Evolutionary conservation across 805 yeast species (phyloP).

Genomic region (Maudiozyma barnettii): DNA sequence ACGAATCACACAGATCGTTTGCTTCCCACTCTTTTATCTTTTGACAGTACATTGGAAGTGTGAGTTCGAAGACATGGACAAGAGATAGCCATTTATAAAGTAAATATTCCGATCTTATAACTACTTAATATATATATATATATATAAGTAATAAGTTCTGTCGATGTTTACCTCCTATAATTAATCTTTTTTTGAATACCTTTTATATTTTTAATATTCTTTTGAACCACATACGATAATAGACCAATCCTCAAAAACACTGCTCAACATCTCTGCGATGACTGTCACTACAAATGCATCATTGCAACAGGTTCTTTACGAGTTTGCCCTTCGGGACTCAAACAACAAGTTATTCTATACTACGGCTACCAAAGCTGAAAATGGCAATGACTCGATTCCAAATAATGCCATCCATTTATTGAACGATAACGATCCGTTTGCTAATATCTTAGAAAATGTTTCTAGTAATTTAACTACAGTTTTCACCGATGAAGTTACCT

Average conservation of each 20-base stretch:
- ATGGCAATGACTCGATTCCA: neutral
- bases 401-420: slow-evolving; percentile 15
- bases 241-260: neutral
- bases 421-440: slow-evolving; percentile 27
- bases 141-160: neutral
- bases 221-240: too few relatives aligned
- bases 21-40: too few relatives aligned
- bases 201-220: neutral
- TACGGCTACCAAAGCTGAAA: slow-evolving; percentile 9
- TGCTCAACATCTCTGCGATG: neutral
- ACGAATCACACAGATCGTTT: too few relatives aligned
- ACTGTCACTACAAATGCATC: slow-evolving; percentile 1
- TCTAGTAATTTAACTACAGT: slow-evolving; percentile 33
- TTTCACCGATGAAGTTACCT: slow-evolving; percentile 41
- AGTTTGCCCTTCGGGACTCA: slow-evolving; percentile 5
- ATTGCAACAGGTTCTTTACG: slow-evolving; percentile 7
- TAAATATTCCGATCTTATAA: too few relatives aligned
- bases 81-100: too few relatives aligned
- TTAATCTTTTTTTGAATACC: neutral
- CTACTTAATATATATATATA: neutral
- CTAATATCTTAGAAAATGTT: slow-evolving; percentile 11
- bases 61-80: too few relatives aligned
- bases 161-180: neutral
- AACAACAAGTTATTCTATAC: slow-evolving; percentile 14
- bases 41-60: too few relatives aligned